phyloP scores from a whole-genome alignment of 345 rosid species.

The Passiflora organensis region DNA sequence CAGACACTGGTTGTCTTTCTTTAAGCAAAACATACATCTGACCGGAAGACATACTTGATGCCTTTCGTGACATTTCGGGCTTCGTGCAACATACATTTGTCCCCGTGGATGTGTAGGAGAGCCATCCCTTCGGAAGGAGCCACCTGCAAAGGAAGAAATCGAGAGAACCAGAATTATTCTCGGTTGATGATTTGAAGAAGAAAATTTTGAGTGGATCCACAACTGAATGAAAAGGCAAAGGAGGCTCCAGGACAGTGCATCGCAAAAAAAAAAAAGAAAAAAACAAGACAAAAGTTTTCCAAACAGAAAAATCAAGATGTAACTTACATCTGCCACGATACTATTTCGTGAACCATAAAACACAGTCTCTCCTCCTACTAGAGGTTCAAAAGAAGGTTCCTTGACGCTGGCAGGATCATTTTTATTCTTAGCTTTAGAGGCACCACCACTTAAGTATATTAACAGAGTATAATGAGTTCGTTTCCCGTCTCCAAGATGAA shows the following conservation, averaged over 20 bases:
- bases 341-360: conserved; percentile 72
- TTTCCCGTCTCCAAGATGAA: conserved; percentile 62
- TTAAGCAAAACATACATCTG: conserved; percentile 91
- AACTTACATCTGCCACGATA: conserved; percentile 73
- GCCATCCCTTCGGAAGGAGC: conserved; percentile 93
- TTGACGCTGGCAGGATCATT: conserved; percentile 25
- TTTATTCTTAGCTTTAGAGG: conserved; percentile 40
- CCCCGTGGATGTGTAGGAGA: conserved; percentile 86
- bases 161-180: background rate
- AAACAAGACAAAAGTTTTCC: background rate
- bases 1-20: background rate
- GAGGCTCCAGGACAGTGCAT: background rate
- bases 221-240: background rate
- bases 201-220: too few species aligned
- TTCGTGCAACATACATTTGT: conserved; percentile 91
- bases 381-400: conserved; percentile 43
- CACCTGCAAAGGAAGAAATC: conserved; percentile 40
- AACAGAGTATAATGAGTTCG: conserved; percentile 74
- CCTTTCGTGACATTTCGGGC: conserved; percentile 71
- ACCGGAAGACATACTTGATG: conserved; percentile 78
- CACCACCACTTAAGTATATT: conserved; percentile 82
- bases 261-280: background rate
- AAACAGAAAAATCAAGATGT: too few species aligned
- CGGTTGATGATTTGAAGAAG: background rate
- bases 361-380: conserved; percentile 91